These are phyloP conservation scores for Kwoniella shivajii DNA, from an alignment of 1,284 basidiomycete species.

Conservation along the genomic window DNA sequence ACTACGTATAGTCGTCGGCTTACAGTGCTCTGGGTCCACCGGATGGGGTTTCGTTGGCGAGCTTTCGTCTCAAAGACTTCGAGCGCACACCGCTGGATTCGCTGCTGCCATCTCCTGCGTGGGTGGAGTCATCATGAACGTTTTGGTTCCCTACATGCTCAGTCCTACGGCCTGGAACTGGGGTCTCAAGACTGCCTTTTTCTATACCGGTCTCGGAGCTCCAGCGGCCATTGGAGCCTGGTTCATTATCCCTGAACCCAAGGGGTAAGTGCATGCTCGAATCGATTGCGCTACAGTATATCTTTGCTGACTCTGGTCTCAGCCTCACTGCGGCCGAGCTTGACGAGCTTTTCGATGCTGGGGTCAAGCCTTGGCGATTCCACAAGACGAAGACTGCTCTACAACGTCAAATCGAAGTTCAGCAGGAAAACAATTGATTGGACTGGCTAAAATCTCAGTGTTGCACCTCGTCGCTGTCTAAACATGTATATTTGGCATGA, in stretches of 20 bases:
- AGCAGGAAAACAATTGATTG: too few species aligned
- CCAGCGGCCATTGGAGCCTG: conserved; percentile 21
- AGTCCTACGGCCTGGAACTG: conserved; percentile 24
- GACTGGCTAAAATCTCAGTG: too few species aligned
- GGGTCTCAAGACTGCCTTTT: conserved; percentile 23
- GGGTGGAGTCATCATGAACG: conserved; percentile 26
- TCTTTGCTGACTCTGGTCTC: not conserved
- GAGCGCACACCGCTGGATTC: conserved; percentile 30
- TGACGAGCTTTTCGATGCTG: conserved; percentile 26
- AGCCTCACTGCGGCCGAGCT: conserved; percentile 25
- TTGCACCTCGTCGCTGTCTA: too few species aligned
- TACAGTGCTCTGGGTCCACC: conserved; percentile 26
- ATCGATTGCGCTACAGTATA: not conserved
- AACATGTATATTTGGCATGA: too few species aligned
- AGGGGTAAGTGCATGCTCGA: conserved; percentile 18
- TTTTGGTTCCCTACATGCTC: conserved; percentile 28
- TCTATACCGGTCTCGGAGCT: conserved; percentile 25
- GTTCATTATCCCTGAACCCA: conserved; percentile 31
- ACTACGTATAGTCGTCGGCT: conserved; percentile 18
- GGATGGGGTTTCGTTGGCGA: conserved; percentile 37
- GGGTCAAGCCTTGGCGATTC: conserved; percentile 28
- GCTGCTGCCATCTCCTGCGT: conserved; percentile 23
- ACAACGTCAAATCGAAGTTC: conserved; percentile 9
- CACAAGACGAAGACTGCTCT: conserved; percentile 29
- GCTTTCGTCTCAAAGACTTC: conserved; percentile 27